Conservation (phyloP, 306 rosid species). For the Malus fusca region DNA sequence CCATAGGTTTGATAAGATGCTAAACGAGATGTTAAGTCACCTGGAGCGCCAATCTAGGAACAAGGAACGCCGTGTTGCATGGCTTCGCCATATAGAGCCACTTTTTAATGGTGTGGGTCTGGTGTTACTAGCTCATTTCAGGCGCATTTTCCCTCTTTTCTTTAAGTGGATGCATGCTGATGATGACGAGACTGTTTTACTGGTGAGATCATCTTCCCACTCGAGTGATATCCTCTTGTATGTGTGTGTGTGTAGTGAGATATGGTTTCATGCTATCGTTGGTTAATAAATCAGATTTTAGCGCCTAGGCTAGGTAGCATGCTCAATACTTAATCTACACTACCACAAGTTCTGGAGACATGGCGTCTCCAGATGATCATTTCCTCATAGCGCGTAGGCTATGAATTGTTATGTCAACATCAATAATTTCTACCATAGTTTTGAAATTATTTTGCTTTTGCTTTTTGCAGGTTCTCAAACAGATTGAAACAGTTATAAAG, state of each 20-base stretch:
- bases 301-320: not conserved
- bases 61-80: constrained; percentile 76
- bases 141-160: constrained; percentile 82
- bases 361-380: not conserved
- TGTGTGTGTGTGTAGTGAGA: not conserved
- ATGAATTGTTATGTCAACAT: not conserved
- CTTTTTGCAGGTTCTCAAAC: constrained; percentile 55
- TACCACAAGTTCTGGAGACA: not conserved
- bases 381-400: not conserved
- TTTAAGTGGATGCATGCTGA: constrained; percentile 87
- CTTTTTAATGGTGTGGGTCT: constrained; percentile 60
- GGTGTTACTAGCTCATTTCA: constrained; percentile 72
- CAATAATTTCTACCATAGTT: not conserved
- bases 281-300: not conserved
- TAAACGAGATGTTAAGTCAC: constrained; percentile 86
- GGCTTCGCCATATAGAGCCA: constrained; percentile 65
- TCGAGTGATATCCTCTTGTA: not conserved
- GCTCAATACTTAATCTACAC: not conserved
- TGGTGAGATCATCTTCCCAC: constrained; percentile 43
- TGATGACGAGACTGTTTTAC: constrained; percentile 69
- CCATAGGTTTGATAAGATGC: constrained; percentile 74
- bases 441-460: not conserved
- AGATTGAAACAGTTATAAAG: constrained; percentile 48
- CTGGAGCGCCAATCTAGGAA: constrained; percentile 89
- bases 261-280: not conserved